Conservation (phyloP, 164 flowering plant genomes). For the Buxus sempervirens region DNA sequence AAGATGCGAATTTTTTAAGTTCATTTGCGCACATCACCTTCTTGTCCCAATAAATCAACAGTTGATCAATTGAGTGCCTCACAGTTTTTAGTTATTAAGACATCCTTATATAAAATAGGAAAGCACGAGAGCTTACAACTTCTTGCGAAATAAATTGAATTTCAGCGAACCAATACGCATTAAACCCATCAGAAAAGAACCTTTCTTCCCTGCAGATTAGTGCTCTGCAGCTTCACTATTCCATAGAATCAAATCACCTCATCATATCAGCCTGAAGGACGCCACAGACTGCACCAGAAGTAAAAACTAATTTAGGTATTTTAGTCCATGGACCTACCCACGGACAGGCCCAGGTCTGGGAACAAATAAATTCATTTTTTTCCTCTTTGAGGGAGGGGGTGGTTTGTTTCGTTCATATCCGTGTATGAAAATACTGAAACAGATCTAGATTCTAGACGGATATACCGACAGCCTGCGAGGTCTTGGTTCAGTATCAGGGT, state of each 20-base stretch:
- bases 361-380: neutral
- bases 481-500: neutral
- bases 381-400: neutral
- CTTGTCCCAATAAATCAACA: too few species aligned
- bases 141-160: neutral
- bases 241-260: neutral
- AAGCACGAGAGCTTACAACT: neutral
- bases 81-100: too few species aligned
- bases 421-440: too few species aligned
- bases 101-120: too few species aligned
- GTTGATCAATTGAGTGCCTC: too few species aligned
- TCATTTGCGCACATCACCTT: too few species aligned
- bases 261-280: constrained; percentile 65
- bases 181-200: neutral
- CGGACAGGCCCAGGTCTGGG: too few species aligned
- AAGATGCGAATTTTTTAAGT: too few species aligned
- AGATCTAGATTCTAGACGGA: too few species aligned
- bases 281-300: constrained; percentile 50
- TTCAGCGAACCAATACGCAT: neutral
- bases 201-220: neutral
- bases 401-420: neutral
- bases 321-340: too few species aligned
- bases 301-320: neutral
- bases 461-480: too few species aligned
- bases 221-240: neutral